These are phyloP conservation scores for Dioscorea cayenensis DNA, from an alignment of 116 monocot genomes.

Conservation along the genomic window DNA sequence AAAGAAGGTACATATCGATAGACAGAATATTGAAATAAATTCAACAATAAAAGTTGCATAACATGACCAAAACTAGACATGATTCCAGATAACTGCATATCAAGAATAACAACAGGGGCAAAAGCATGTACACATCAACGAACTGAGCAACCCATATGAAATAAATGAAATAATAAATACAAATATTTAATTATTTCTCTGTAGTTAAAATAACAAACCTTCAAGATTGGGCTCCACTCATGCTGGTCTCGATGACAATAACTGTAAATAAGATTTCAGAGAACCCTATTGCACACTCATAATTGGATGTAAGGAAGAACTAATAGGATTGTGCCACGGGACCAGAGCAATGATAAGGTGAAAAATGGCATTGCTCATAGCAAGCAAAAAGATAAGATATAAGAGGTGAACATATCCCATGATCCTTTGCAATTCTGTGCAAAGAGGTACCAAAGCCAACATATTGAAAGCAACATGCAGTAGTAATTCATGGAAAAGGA, in stretches of 20 bases:
- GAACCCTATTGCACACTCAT: conserved; percentile 70
- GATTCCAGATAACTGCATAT: too few species aligned
- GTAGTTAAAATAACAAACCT: conserved; percentile 34
- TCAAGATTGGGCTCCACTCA: conserved; percentile 61
- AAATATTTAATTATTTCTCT: neutral
- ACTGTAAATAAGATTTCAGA: conserved; percentile 71
- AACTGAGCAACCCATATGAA: too few species aligned
- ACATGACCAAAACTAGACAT: too few species aligned
- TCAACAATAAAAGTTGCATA: too few species aligned
- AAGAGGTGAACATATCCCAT: conserved; percentile 90
- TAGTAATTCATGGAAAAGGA: conserved; percentile 82
- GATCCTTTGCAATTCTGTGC: conserved; percentile 83
- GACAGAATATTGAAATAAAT: neutral
- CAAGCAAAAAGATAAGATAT: conserved; percentile 74
- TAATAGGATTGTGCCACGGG: conserved; percentile 60
- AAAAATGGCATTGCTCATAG: conserved; percentile 78
- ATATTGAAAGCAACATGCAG: conserved; percentile 93
- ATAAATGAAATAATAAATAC: neutral
- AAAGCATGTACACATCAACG: too few species aligned
- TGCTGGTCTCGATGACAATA: conserved; percentile 72
- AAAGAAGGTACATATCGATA: conserved; percentile 9
- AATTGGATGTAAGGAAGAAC: conserved; percentile 38
- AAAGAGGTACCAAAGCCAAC: conserved; percentile 84
- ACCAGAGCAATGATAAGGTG: conserved; percentile 70
- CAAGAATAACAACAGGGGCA: too few species aligned